Conservation (phyloP, 2,329 filamentous ascomycete genomes). For the Ophiobolus disseminans region DNA sequence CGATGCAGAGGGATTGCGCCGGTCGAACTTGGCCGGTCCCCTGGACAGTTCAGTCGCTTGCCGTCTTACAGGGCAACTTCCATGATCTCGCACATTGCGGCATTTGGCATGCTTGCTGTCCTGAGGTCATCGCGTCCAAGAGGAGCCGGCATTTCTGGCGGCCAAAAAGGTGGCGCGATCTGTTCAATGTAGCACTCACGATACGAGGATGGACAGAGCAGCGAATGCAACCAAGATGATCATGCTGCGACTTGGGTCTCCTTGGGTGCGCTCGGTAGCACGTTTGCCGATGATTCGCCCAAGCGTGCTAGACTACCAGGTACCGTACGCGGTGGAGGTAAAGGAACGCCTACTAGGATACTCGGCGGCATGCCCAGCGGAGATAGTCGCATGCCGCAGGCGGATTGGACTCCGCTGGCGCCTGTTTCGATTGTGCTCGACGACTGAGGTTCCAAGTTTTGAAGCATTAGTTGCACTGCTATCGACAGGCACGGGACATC, state of each 20-base stretch:
- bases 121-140: constrained; percentile 17
- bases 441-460: constrained; percentile 26
- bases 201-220: constrained; percentile 3
- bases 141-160: background rate
- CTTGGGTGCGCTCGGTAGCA: constrained; percentile 18
- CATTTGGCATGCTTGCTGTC: too few species aligned
- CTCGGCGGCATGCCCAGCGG: constrained; percentile 11
- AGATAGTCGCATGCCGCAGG: constrained; percentile 13
- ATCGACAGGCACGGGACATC: constrained; percentile 24
- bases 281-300: constrained; percentile 26
- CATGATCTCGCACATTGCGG: background rate
- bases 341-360: constrained; percentile 14
- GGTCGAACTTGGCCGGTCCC: constrained; percentile 1
- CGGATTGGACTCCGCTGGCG: constrained; percentile 23
- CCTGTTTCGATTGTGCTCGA: constrained; percentile 20
- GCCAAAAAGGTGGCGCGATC: constrained; percentile 4
- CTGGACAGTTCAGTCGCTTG: constrained; percentile 1
- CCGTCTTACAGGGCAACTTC: background rate
- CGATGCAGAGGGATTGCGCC: constrained; percentile 2
- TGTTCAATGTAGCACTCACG: constrained; percentile 11
- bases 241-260: constrained; percentile 9
- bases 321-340: constrained; percentile 11
- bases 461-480: constrained; percentile 25
- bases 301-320: constrained; percentile 6
- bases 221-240: constrained; percentile 19